A percentile compares a stretch with the other conserved stretches of the same genome.
Conservation (phyloP, 164 flowering plant species). For the Stephania japonica region DNA sequence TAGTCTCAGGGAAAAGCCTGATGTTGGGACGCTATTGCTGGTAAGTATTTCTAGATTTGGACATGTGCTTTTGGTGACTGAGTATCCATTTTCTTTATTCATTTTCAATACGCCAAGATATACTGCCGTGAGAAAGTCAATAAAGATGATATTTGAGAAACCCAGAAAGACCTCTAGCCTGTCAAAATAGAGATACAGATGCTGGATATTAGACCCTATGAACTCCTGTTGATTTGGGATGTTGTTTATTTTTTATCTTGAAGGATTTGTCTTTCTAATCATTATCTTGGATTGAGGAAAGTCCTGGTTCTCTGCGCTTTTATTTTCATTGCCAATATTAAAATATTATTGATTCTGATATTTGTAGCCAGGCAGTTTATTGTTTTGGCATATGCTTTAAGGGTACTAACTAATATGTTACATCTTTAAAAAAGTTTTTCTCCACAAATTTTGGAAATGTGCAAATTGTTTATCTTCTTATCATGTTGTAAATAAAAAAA, state of each 20-base stretch:
- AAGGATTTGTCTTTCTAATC: no score
- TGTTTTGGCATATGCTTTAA: not conserved
- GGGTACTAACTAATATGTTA: not conserved
- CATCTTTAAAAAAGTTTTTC: not conserved
- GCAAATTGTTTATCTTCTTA: not conserved
- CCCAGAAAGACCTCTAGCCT: not conserved
- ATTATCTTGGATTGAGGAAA: no score
- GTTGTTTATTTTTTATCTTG: no score
- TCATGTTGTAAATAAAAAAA: not conserved
- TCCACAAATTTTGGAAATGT: not conserved
- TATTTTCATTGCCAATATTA: no score
- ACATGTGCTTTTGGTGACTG: no score
- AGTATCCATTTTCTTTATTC: not conserved
- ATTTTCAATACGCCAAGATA: not conserved
- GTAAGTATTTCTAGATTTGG: slow-evolving; percentile 31
- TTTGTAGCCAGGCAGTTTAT: not conserved
- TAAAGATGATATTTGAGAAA: not conserved
- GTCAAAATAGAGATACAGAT: not conserved
- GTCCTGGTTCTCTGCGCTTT: no score
- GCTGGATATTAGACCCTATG: not conserved
- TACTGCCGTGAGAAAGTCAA: not conserved
- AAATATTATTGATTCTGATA: not conserved
- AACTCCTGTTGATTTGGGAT: no score
- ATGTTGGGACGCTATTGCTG: slow-evolving; percentile 80
- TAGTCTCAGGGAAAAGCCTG: slow-evolving; percentile 85